Conservation (phyloP, 495 filamentous ascomycete species). For the Thermothielavioides terrestris region DNA sequence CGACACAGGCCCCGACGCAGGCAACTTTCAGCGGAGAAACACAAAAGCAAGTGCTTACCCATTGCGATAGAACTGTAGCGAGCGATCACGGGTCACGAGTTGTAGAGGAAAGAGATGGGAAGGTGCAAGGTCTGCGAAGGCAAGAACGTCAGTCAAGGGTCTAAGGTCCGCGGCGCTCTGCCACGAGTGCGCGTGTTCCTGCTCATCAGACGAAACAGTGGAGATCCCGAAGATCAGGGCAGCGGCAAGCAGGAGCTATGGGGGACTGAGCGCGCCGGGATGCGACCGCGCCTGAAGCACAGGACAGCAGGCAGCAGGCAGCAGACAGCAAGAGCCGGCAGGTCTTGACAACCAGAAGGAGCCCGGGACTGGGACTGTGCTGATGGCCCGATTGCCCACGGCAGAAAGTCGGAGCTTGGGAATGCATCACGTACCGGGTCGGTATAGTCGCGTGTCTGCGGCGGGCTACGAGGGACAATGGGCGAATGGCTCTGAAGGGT, state of each 20-base stretch:
- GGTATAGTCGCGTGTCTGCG: slow-evolving; percentile 23
- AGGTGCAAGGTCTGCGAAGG: slow-evolving; percentile 21
- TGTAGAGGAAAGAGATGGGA: slow-evolving; percentile 17
- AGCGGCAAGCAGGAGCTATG: background rate
- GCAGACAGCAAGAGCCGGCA: background rate
- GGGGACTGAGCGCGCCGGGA: too few relatives aligned
- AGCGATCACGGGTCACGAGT: slow-evolving; percentile 6
- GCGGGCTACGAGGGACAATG: slow-evolving; percentile 6
- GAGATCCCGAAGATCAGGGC: background rate
- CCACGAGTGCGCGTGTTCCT: slow-evolving; percentile 3
- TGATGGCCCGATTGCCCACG: background rate
- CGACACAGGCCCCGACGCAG: slow-evolving; percentile 21
- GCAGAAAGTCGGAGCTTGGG: background rate
- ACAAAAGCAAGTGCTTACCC: slow-evolving; percentile 40
- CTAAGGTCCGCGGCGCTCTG: background rate
- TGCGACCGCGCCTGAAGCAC: background rate
- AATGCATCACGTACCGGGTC: slow-evolving; percentile 15
- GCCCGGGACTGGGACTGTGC: background rate
- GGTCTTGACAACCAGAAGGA: background rate
- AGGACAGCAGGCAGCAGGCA: background rate
- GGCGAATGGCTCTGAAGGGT: slow-evolving; percentile 15
- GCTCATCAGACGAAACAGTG: background rate
- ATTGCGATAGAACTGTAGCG: slow-evolving; percentile 28
- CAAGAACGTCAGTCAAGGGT: slow-evolving; percentile 19
- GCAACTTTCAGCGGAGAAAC: slow-evolving; percentile 20